A percentile compares a stretch with the other conserved stretches of the same genome.
Conservation (phyloP, 108 stramenopile genomes). For the Nitzschia sp. region DNA sequence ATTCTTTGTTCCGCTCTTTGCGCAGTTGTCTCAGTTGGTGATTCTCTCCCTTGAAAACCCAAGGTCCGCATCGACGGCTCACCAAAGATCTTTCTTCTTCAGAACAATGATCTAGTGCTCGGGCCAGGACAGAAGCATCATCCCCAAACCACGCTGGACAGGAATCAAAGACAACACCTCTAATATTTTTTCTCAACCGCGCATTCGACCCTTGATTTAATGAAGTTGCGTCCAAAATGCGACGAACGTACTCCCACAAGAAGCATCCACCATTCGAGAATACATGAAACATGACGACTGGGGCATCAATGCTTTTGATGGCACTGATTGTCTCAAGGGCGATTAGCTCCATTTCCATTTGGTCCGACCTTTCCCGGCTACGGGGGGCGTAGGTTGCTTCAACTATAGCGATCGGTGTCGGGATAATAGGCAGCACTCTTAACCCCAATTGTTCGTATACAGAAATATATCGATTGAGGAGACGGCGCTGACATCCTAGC, state of each 20-base stretch:
- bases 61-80: conserved; percentile 19
- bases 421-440: conserved; percentile 47
- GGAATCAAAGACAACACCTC: conserved; percentile 79
- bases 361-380: background rate
- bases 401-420: conserved; percentile 55
- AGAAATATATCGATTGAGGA: conserved; percentile 51
- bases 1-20: conserved; percentile 44
- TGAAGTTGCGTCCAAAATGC: conserved; percentile 31
- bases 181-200: conserved; percentile 23
- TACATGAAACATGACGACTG: conserved; percentile 54
- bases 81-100: conserved; percentile 29
- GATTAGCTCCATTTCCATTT: conserved; percentile 39
- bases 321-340: conserved; percentile 52
- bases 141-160: conserved; percentile 54
- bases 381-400: conserved; percentile 24
- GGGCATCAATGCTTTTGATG: conserved; percentile 39
- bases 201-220: too few species aligned
- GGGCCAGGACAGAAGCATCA: conserved; percentile 25
- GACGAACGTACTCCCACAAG: conserved; percentile 76
- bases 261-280: conserved; percentile 91
- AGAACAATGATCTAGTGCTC: conserved; percentile 41
- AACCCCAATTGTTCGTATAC: conserved; percentile 62
- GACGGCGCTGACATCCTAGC: conserved; percentile 71
- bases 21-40: conserved; percentile 5
- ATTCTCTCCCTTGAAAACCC: conserved; percentile 9